A percentile compares a stretch with the other conserved stretches of the same genome.
These are phyloP conservation scores for Boeremia exigua DNA, from an alignment of 2,329 filamentous ascomycete genomes.

Conservation along the genomic window DNA sequence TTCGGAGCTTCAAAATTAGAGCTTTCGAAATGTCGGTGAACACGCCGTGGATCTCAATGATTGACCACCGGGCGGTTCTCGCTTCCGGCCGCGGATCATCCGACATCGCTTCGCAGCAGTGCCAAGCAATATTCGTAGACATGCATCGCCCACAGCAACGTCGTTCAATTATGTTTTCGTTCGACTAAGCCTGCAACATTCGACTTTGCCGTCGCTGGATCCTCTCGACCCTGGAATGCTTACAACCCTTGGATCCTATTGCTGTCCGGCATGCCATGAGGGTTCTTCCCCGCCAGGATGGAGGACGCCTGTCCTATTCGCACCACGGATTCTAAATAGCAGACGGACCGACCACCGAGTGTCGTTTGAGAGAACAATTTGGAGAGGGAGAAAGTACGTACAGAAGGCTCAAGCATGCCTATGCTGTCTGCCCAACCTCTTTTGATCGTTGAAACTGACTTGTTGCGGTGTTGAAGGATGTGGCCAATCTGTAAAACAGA, in stretches of 20 bases:
- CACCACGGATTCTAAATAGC: conserved; percentile 15
- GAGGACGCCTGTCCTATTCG: not conserved
- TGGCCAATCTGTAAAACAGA: conserved; percentile 13
- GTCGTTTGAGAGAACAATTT: not conserved
- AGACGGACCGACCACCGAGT: conserved; percentile 11
- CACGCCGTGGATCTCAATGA: conserved; percentile 23
- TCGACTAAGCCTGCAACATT: conserved; percentile 27
- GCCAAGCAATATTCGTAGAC: conserved; percentile 31
- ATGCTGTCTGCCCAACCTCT: conserved; percentile 24
- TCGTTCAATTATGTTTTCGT: conserved; percentile 38
- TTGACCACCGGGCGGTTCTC: conserved; percentile 24
- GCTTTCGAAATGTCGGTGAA: conserved; percentile 37
- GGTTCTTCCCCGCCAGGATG: not conserved
- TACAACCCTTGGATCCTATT: not conserved
- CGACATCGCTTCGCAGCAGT: conserved; percentile 24
- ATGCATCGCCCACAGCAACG: conserved; percentile 21
- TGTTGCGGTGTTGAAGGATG: conserved; percentile 33
- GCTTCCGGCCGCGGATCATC: conserved; percentile 25
- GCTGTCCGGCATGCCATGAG: not conserved
- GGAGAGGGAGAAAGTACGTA: conserved; percentile 39
- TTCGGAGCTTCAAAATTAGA: conserved; percentile 35
- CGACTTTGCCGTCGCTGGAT: conserved; percentile 17
- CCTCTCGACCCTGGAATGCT: conserved; percentile 1
- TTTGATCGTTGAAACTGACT: conserved; percentile 43
- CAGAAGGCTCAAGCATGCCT: conserved; percentile 36